Conservation (phyloP, 345 rosid species). For the Pelargonium nanum region DNA sequence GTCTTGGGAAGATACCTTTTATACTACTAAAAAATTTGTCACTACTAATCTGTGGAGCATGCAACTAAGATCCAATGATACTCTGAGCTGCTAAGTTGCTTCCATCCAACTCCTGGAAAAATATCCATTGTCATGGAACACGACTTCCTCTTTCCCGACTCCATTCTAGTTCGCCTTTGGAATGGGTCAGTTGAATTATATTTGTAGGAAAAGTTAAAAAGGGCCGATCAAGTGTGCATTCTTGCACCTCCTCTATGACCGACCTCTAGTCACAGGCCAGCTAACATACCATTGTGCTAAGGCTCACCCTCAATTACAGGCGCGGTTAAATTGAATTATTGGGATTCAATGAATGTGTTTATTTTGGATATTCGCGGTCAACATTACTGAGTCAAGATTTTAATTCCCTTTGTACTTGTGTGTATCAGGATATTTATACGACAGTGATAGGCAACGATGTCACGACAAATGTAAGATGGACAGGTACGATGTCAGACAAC, state of each 20-base stretch:
- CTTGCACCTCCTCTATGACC: too few relatives aligned
- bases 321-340: not conserved
- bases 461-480: constrained; percentile 55
- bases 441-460: constrained; percentile 23
- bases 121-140: too few relatives aligned
- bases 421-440: constrained; percentile 44
- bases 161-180: too few relatives aligned
- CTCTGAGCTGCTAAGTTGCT: not conserved
- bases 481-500: constrained; percentile 41
- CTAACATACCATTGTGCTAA: not conserved
- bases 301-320: not conserved
- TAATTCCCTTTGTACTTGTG: not conserved
- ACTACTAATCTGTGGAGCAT: not conserved
- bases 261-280: not conserved
- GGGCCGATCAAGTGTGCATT: too few relatives aligned
- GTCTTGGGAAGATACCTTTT: not conserved
- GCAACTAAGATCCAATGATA: not conserved
- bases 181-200: too few relatives aligned
- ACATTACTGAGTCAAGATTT: not conserved
- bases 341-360: not conserved
- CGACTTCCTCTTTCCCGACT: too few relatives aligned
- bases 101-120: not conserved
- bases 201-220: too few relatives aligned
- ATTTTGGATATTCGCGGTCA: not conserved
- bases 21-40: too few relatives aligned